These are phyloP conservation scores for Ilex aquifolium DNA, from an alignment of 257 asterid species.

Conservation along the genomic window DNA sequence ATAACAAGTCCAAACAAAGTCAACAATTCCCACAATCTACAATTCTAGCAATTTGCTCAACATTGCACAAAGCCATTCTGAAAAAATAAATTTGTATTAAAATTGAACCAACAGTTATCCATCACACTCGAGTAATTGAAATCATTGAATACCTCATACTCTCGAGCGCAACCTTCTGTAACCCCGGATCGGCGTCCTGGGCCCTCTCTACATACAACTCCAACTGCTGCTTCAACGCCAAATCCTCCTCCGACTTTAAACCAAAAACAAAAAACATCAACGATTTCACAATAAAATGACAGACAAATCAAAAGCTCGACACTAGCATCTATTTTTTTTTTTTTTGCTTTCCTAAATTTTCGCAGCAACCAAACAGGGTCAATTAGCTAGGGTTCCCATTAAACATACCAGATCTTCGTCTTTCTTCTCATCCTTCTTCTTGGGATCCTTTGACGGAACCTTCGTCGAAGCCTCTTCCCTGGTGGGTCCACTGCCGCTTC, in stretches of 20 bases:
- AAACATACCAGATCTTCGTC: conserved; percentile 93
- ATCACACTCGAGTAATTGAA: not conserved
- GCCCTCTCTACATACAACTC: conserved; percentile 91
- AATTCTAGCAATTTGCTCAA: too few relatives aligned
- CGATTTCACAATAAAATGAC: not conserved
- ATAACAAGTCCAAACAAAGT: too few relatives aligned
- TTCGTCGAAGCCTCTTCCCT: conserved; percentile 48
- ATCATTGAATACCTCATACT: conserved; percentile 62
- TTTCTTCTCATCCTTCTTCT: conserved; percentile 90
- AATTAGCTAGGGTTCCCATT: too few relatives aligned
- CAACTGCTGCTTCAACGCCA: conserved; percentile 85
- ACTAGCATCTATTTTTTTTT: not conserved
- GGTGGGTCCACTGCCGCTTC: conserved; percentile 40
- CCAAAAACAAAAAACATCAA: conserved; percentile 8
- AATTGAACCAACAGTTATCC: too few relatives aligned
- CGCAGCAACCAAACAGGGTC: not conserved
- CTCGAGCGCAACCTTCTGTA: conserved; percentile 86
- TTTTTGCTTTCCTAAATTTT: not conserved
- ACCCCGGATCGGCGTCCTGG: conserved; percentile 76
- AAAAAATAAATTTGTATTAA: too few relatives aligned
- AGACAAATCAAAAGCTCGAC: not conserved
- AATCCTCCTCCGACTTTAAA: conserved; percentile 85
- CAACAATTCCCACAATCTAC: too few relatives aligned
- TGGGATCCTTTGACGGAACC: conserved; percentile 65
- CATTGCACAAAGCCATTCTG: too few relatives aligned